Evolutionary conservation across 2,329 filamentous ascomycete species (phyloP).

Genomic region (Cladosporium oxysporum): DNA sequence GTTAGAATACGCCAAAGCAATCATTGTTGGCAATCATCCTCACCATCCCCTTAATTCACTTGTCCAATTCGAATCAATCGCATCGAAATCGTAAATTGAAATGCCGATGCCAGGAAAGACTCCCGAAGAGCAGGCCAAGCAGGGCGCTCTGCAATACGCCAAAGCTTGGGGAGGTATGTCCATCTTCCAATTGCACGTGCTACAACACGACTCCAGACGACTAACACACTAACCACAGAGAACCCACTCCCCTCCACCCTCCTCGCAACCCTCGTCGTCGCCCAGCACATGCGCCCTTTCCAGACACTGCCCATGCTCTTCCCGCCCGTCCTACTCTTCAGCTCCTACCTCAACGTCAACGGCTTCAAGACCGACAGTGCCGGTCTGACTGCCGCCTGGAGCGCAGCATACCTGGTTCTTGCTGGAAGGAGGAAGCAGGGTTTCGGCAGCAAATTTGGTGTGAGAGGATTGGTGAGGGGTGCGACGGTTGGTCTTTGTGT

Average conservation of each 20-base stretch:
- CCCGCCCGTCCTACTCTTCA: conserved; percentile 65
- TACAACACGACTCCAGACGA: conserved; percentile 2
- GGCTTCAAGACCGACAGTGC: conserved; percentile 64
- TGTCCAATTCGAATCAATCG: neutral
- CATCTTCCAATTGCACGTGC: conserved; percentile 9
- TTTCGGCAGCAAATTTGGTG: conserved; percentile 51
- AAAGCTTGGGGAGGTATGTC: conserved; percentile 56
- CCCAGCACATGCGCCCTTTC: conserved; percentile 67
- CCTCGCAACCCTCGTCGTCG: conserved; percentile 66
- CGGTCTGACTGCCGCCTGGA: conserved; percentile 65
- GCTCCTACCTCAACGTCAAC: conserved; percentile 65
- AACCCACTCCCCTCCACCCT: conserved; percentile 65
- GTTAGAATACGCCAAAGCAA: neutral
- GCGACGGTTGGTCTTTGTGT: conserved; percentile 53
- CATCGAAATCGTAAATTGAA: neutral
- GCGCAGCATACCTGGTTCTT: conserved; percentile 62
- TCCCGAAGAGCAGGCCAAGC: conserved; percentile 40
- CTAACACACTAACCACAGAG: conserved; percentile 48
- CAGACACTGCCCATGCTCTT: conserved; percentile 67
- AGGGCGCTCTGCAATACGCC: conserved; percentile 47
- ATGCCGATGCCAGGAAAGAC: conserved; percentile 45
- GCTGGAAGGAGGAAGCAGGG: conserved; percentile 58
- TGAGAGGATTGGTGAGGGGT: conserved; percentile 55
- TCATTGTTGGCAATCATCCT: neutral
- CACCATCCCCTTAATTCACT: neutral